Percentiles rank a stretch among this genome's conserved stretches.
Evolutionary conservation across 768 basidiomycete genomes (phyloP).

Genomic region (Trametes coccinea): DNA sequence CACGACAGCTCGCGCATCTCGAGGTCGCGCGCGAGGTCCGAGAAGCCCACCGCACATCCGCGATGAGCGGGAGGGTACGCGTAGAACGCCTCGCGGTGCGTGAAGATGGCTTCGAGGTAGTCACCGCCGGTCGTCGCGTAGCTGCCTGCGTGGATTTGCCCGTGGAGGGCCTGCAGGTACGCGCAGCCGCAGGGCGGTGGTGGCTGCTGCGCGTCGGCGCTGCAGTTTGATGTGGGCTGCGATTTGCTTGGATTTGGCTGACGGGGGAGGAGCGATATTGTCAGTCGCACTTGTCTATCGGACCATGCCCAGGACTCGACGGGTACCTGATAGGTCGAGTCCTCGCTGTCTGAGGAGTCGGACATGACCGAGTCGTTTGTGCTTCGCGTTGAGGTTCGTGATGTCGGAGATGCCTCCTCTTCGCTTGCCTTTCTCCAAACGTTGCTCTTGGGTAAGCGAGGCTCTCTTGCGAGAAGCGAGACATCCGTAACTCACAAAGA

Average conservation of each 20-base stretch:
- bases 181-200: constrained; percentile 33
- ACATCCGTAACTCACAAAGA: constrained; percentile 23
- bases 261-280: not conserved
- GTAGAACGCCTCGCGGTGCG: constrained; percentile 68
- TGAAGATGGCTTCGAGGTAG: constrained; percentile 77
- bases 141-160: constrained; percentile 28
- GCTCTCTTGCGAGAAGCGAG: not conserved
- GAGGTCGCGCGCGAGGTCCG: constrained; percentile 62
- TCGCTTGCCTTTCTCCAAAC: constrained; percentile 30
- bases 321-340: constrained; percentile 29
- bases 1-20: constrained; percentile 55
- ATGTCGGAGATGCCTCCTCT: constrained; percentile 17
- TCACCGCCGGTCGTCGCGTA: constrained; percentile 65
- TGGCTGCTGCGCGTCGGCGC: constrained; percentile 15
- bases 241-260: constrained; percentile 18
- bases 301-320: not conserved
- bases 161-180: constrained; percentile 33
- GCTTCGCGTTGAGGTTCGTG: constrained; percentile 5
- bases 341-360: constrained; percentile 31
- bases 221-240: constrained; percentile 22
- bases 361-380: constrained; percentile 28
- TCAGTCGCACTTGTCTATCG: not conserved
- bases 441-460: constrained; percentile 5
- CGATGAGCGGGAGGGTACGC: constrained; percentile 63
- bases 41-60: constrained; percentile 64